phyloP scores from a whole-genome alignment of 2,329 filamentous ascomycete genomes.

The Calonectria fujianensis region DNA sequence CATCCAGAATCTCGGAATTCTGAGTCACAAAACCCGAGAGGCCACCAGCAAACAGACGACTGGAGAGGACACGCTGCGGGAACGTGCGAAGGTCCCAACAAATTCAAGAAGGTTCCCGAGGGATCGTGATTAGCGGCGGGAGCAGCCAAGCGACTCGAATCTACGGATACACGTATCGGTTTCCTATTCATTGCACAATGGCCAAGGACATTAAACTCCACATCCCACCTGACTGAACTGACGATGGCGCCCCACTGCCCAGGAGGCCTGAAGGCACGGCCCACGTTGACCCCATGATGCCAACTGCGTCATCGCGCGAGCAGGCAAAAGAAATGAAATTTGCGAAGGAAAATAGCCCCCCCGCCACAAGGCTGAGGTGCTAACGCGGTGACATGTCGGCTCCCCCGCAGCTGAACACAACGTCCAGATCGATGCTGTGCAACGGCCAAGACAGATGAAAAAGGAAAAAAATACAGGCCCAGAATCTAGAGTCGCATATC shows the following conservation, averaged over 20 bases:
- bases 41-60: not conserved
- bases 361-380: slow-evolving; percentile 23
- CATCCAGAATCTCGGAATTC: not conserved
- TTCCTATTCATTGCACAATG: slow-evolving; percentile 5
- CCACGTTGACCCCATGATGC: slow-evolving; percentile 36
- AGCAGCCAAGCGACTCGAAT: slow-evolving; percentile 15
- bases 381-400: slow-evolving; percentile 1
- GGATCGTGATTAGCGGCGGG: slow-evolving; percentile 16
- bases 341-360: slow-evolving; percentile 11
- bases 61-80: slow-evolving; percentile 20
- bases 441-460: not conserved
- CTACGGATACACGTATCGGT: slow-evolving; percentile 18
- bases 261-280: slow-evolving; percentile 36
- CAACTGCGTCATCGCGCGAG: slow-evolving; percentile 36
- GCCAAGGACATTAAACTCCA: slow-evolving; percentile 14
- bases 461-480: slow-evolving; percentile 3
- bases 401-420: slow-evolving; percentile 16
- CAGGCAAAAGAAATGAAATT: slow-evolving; percentile 27
- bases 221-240: slow-evolving; percentile 31
- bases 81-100: slow-evolving; percentile 10
- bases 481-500: slow-evolving; percentile 16
- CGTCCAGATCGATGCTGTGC: slow-evolving; percentile 16
- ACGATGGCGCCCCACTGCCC: slow-evolving; percentile 28
- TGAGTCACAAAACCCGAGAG: not conserved
- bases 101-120: slow-evolving; percentile 24